Conservation (phyloP, 768 basidiomycete genomes). For the Fomitopsis pulvina region DNA sequence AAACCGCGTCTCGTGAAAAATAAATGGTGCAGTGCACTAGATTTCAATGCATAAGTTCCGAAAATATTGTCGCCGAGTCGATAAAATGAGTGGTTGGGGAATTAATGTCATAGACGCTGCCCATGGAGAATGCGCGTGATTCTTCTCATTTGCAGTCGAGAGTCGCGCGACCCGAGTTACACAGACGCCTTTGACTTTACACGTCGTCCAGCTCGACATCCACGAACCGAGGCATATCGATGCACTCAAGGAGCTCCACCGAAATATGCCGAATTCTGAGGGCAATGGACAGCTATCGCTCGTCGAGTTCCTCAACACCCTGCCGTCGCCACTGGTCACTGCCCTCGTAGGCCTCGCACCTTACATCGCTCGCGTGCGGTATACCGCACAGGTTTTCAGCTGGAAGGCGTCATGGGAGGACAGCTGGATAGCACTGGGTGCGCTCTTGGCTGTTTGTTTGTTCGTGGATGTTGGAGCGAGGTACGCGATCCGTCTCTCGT, state of each 20-base stretch:
- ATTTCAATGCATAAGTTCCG: too few species aligned
- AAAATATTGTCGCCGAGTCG: too few species aligned
- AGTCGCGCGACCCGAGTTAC: too few species aligned
- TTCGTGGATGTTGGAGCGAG: conserved; percentile 37
- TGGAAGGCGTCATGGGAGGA: conserved; percentile 58
- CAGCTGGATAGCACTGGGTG: conserved; percentile 57
- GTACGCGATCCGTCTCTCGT: conserved; percentile 26
- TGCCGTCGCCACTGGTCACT: conserved; percentile 55
- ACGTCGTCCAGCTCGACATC: too few species aligned
- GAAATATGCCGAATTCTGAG: conserved; percentile 11
- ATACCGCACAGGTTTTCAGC: conserved; percentile 40
- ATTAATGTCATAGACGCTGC: too few species aligned
- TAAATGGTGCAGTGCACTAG: too few species aligned
- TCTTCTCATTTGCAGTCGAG: too few species aligned
- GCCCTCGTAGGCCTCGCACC: conserved; percentile 61
- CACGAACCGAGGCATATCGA: neutral
- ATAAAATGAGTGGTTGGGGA: too few species aligned
- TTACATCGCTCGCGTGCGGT: conserved; percentile 36
- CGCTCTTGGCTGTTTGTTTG: conserved; percentile 77
- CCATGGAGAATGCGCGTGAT: too few species aligned
- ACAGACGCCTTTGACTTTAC: too few species aligned
- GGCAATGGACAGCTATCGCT: conserved; percentile 9
- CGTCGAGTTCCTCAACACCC: conserved; percentile 46
- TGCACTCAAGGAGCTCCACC: neutral
- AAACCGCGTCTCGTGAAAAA: too few species aligned